phyloP scores from a whole-genome alignment of 2,329 filamentous ascomycete genomes.

The Cladosporium phlei region DNA sequence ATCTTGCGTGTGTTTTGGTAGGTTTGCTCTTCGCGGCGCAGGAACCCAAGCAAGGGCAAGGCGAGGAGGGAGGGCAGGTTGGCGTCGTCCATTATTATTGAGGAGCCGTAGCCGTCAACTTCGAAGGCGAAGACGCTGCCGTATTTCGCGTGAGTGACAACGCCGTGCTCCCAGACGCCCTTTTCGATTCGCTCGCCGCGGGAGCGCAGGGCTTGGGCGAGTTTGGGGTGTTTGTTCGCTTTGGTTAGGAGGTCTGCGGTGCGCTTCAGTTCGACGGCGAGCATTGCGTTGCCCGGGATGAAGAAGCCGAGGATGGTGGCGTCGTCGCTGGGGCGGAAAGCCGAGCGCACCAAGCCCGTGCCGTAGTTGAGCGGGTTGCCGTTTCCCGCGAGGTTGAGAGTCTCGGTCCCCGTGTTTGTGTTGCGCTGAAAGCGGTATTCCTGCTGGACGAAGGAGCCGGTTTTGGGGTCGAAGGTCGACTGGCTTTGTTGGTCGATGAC shows the following conservation, averaged over 20 bases:
- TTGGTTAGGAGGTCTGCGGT: constrained; percentile 64
- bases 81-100: constrained; percentile 83
- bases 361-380: constrained; percentile 87
- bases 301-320: constrained; percentile 91
- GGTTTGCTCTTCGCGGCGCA: constrained; percentile 57
- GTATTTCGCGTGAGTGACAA: constrained; percentile 69
- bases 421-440: constrained; percentile 80
- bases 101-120: constrained; percentile 79
- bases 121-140: constrained; percentile 82
- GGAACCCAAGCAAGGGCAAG: constrained; percentile 73
- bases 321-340: constrained; percentile 92
- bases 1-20: constrained; percentile 88
- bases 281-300: constrained; percentile 94
- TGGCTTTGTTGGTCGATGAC: constrained; percentile 74
- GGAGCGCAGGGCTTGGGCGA: constrained; percentile 46
- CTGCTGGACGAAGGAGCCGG: constrained; percentile 63
- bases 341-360: constrained; percentile 82
- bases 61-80: constrained; percentile 79
- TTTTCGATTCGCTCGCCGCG: constrained; percentile 64
- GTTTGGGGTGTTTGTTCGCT: constrained; percentile 51
- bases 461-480: constrained; percentile 70
- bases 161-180: constrained; percentile 79
- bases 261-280: constrained; percentile 79
- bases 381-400: constrained; percentile 71
- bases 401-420: constrained; percentile 83